These are phyloP conservation scores for Curvularia verruculosa DNA, from an alignment of 2,329 filamentous ascomycete species.

Conservation along the genomic window DNA sequence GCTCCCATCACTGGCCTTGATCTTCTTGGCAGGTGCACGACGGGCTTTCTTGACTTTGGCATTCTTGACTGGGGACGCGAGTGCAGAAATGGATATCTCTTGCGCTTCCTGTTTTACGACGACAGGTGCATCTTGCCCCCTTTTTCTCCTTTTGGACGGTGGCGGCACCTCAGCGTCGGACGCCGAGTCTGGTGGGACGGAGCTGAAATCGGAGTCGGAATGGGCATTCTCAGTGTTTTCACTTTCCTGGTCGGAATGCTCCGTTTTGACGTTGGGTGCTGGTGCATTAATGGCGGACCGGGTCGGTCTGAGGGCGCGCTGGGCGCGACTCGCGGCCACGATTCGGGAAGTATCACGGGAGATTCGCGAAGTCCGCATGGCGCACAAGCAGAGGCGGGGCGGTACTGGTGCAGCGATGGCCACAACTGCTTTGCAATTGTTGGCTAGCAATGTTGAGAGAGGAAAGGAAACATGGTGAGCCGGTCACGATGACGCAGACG, in stretches of 20 bases:
- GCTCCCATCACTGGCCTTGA: conserved; percentile 33
- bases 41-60: conserved; percentile 44
- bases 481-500: conserved; percentile 1
- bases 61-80: conserved; percentile 35
- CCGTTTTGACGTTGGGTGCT: conserved; percentile 23
- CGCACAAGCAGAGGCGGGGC: not conserved
- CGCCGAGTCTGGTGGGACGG: conserved; percentile 32
- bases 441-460: not conserved
- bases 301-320: conserved; percentile 41
- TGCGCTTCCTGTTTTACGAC: conserved; percentile 43
- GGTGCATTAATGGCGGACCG: conserved; percentile 33
- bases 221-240: conserved; percentile 10
- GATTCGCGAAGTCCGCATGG: conserved; percentile 48
- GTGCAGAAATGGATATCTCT: conserved; percentile 23
- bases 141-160: conserved; percentile 55
- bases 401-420: not conserved
- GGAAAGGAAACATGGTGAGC: not conserved
- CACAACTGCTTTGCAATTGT: not conserved
- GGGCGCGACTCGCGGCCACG: conserved; percentile 37
- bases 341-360: conserved; percentile 46
- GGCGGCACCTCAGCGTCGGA: conserved; percentile 30
- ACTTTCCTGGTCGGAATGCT: conserved; percentile 15
- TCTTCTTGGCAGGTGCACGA: conserved; percentile 46
- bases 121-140: conserved; percentile 43
- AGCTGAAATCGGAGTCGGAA: conserved; percentile 44